Evolutionary conservation across 768 basidiomycete species (phyloP), one percentile per base, ranked within the genome.

Genomic region (Sarcomyxa edulis): DNA sequence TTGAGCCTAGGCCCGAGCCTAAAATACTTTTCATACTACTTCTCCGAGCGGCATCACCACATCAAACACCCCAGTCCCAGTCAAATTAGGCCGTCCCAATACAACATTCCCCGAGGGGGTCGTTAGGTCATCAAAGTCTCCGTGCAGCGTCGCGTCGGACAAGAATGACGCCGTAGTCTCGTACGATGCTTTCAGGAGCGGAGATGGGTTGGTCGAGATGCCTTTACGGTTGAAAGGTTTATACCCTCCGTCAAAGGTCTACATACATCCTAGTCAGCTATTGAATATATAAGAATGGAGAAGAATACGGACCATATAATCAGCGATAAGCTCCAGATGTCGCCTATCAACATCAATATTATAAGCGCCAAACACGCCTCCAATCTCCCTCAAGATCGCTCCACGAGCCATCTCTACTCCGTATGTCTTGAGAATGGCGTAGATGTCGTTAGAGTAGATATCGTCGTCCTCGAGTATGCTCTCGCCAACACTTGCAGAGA

Each of bases 171-270:
- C 88, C 0, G 95, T 98, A 4, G 94, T 97, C 64, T 98, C 96
- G 62, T 89, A 99, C 7, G 93, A 96, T 1, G 96, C 96, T 60
- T 98, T 98, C 39, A 98, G 77, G 27, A 98, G 72, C 6, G 95
- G 92, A n/a, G 94, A 97, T 18, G 92, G 81, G 60, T 90, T 92
- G 31, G 84, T 78, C 16, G 89, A 84, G 42, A 99, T 86, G 37
- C 96, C 96, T 47, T 85, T 90, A 31, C 96, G 84, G 62, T 97
- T 99, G 68, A 98, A 99, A 2, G 96, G 92, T 63, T 90, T 95
- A 71, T 94, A 99, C 20, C 86, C 92, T 21, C 96, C 96, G 39
- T 97, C 94, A 58, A 92, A 97, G 1, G 96, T 98, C 95, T 98
- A 38, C 15, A 12, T 37, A 41, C 35, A 15, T n/a, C n/a, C n/a